These are phyloP conservation scores for Cordyceps cicadae DNA, from an alignment of 2,329 filamentous ascomycete genomes.

Conservation along the genomic window DNA sequence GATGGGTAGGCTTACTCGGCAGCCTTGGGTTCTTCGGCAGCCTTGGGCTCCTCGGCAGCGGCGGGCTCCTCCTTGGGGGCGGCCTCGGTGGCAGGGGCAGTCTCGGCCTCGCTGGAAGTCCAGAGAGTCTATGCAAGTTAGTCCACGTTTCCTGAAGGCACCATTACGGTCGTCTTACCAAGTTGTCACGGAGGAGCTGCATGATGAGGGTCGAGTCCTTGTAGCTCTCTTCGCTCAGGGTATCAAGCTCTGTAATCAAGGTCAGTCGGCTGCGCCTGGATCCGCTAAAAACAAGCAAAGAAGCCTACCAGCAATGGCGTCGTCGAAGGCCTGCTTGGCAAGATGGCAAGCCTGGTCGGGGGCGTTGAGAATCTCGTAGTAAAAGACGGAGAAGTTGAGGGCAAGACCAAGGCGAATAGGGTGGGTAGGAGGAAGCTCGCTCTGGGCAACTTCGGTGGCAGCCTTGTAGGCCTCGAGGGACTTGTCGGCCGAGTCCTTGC, in stretches of 20 bases:
- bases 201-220: conserved; percentile 98
- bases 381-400: conserved; percentile 99
- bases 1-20: conserved; percentile 43
- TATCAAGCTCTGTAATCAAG: conserved; percentile 68
- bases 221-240: conserved; percentile 97
- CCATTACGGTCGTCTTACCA: conserved; percentile 47
- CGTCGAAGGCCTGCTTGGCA: conserved; percentile 98
- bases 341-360: conserved; percentile 97
- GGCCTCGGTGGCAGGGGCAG: conserved; percentile 43
- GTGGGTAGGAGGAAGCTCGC: conserved; percentile 93
- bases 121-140: conserved; percentile 71
- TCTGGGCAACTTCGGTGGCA: conserved; percentile 97
- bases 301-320: conserved; percentile 71
- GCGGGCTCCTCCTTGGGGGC: conserved; percentile 39
- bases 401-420: conserved; percentile 96
- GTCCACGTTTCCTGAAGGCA: background rate
- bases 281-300: background rate
- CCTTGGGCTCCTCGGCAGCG: conserved; percentile 39
- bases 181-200: conserved; percentile 95
- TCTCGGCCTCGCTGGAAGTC: conserved; percentile 97
- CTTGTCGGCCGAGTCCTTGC: conserved; percentile 88
- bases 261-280: conserved; percentile 17
- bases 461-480: conserved; percentile 95
- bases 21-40: conserved; percentile 62
- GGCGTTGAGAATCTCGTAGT: conserved; percentile 99